Evolutionary conservation across 139 green algal species (phyloP).

Genomic region (Spirogloea muscicola): DNA sequence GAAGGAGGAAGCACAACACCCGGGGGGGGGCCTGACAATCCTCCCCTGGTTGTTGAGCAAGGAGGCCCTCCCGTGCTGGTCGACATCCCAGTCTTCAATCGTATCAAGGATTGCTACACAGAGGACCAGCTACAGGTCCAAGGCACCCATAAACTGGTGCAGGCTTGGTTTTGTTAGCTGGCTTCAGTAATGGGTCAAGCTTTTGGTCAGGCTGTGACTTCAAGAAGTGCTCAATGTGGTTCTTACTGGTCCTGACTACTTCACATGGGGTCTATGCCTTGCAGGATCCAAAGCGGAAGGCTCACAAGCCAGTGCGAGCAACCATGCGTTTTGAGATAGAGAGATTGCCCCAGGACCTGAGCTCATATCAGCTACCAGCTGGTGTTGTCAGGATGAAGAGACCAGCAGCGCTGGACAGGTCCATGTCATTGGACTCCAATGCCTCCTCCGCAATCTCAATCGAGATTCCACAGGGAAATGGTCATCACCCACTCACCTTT

Average conservation of each 20-base stretch:
- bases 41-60: too few relatives aligned
- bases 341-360: slow-evolving; percentile 10
- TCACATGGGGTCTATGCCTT: neutral
- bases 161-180: too few relatives aligned
- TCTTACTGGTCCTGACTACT: neutral
- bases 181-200: too few relatives aligned
- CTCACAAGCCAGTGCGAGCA: slow-evolving; percentile 40
- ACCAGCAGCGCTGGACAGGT: too few relatives aligned
- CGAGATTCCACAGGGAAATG: too few relatives aligned
- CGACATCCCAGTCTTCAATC: slow-evolving; percentile 27
- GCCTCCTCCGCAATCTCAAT: too few relatives aligned
- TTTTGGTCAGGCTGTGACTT: neutral
- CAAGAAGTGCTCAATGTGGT: neutral
- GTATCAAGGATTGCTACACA: slow-evolving; percentile 44
- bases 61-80: slow-evolving; percentile 23
- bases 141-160: too few relatives aligned
- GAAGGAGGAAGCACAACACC: neutral
- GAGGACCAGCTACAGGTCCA: slow-evolving; percentile 37
- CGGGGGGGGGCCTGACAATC: neutral
- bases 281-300: slow-evolving; percentile 45
- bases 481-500: too few relatives aligned
- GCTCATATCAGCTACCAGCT: neutral
- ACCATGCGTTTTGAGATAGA: slow-evolving; percentile 39
- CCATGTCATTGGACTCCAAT: too few relatives aligned
- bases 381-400: too few relatives aligned